Percentiles rank a stretch among this genome's conserved stretches.
Evolutionary conservation across 441 rosid genomes (phyloP).

Genomic region (Sinapis alba): DNA sequence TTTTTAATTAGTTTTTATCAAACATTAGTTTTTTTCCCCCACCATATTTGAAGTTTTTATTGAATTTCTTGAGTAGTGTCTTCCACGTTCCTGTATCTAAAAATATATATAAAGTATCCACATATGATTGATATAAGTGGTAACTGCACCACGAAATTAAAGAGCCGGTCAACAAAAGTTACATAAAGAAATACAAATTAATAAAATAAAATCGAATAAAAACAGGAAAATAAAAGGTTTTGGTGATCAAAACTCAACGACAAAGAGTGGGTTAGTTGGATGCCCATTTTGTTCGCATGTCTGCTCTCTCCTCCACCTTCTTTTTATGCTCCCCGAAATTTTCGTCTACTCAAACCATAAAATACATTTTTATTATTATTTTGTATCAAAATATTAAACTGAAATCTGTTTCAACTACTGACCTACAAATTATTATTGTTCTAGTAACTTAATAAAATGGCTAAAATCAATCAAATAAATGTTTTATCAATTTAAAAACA

Average conservation of each 20-base stretch:
- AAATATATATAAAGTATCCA: background rate
- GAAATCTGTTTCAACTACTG: background rate
- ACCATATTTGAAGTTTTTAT: conserved; percentile 16
- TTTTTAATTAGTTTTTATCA: background rate
- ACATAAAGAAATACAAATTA: background rate
- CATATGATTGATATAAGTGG: conserved; percentile 14
- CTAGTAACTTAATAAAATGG: background rate
- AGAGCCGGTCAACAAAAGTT: conserved; percentile 21
- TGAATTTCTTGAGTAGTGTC: conserved; percentile 29
- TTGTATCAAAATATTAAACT: background rate
- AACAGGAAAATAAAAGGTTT: background rate
- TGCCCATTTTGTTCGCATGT: conserved; percentile 44
- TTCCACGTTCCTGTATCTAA: conserved; percentile 30
- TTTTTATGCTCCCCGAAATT: conserved; percentile 34
- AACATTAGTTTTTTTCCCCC: background rate
- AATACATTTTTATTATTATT: background rate
- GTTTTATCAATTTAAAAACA: background rate
- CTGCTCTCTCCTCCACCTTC: conserved; percentile 41
- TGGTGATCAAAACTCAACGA: conserved; percentile 42
- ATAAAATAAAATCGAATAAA: background rate
- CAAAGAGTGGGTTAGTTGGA: conserved; percentile 45
- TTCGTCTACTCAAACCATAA: conserved; percentile 20
- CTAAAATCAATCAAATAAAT: background rate
- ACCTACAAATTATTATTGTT: background rate
- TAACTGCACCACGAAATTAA: conserved; percentile 36